These are phyloP conservation scores for Ammopiptanthus mongolicus DNA, from an alignment of 306 rosid species.

Conservation along the genomic window DNA sequence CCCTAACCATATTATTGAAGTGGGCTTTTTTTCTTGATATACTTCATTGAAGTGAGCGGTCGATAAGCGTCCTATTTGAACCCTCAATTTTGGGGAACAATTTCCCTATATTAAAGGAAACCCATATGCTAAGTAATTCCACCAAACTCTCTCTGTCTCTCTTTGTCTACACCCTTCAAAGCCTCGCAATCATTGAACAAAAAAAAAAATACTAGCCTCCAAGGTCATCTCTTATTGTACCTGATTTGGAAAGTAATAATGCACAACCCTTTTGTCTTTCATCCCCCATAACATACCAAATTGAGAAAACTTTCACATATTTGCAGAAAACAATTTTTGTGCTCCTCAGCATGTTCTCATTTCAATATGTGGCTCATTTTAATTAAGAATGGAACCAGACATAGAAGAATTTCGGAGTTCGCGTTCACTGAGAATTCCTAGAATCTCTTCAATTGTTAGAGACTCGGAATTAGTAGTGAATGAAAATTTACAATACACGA, in stretches of 20 bases:
- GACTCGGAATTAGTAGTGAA: conserved; percentile 26
- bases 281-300: background rate
- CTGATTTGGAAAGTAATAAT: background rate
- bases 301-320: background rate
- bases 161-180: background rate
- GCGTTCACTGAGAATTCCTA: conserved; percentile 20
- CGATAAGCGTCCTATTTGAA: background rate
- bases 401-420: conserved; percentile 8
- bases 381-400: conserved; percentile 35
- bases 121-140: background rate
- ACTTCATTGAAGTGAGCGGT: background rate
- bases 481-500: conserved; percentile 44
- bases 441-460: background rate
- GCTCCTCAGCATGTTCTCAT: background rate
- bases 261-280: background rate
- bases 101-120: background rate
- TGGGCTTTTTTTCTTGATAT: no score
- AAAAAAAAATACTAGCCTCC: background rate
- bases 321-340: background rate
- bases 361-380: conserved; percentile 9
- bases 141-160: conserved; percentile 11
- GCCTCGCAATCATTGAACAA: conserved; percentile 14
- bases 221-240: background rate
- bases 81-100: background rate
- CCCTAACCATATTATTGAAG: no score